A percentile compares a stretch with the other conserved stretches of the same genome.
phyloP scores from a whole-genome alignment of 768 basidiomycete genomes.

The Auricularia auricula-judae region DNA sequence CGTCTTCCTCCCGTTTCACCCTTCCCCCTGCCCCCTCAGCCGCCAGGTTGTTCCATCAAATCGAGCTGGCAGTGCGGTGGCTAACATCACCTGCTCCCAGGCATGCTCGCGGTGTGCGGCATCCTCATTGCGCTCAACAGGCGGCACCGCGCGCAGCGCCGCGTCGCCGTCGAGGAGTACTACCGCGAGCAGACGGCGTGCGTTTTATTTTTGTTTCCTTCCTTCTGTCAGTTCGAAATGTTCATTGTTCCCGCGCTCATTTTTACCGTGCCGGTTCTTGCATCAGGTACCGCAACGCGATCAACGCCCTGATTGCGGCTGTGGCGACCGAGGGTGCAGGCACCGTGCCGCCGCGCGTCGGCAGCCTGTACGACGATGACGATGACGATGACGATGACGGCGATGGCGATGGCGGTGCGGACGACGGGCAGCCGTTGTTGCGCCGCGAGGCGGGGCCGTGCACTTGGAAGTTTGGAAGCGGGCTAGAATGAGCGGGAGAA shows the following conservation, averaged over 20 bases:
- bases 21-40: not conserved
- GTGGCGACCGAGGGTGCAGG: not conserved
- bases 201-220: not conserved
- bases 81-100: constrained; percentile 21
- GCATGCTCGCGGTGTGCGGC: not conserved
- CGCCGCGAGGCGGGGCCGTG: not conserved
- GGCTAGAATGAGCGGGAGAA: not conserved
- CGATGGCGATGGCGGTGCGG: not conserved
- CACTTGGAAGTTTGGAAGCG: not conserved
- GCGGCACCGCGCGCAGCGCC: not conserved
- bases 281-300: not conserved
- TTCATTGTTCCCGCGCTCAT: not conserved
- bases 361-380: not conserved
- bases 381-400: not conserved
- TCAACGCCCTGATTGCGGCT: not conserved
- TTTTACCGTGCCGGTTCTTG: not conserved
- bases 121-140: constrained; percentile 1
- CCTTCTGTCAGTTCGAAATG: not conserved
- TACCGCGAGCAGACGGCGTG: constrained; percentile 31
- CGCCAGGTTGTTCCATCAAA: no score
- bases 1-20: not conserved
- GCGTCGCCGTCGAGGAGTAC: constrained; percentile 27
- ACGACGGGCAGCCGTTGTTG: not conserved
- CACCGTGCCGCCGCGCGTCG: no score
- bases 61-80: no score